Percentiles rank a stretch among this genome's conserved stretches.
Evolutionary conservation across 768 basidiomycete species (phyloP).

Genomic region (Bullera alba): DNA sequence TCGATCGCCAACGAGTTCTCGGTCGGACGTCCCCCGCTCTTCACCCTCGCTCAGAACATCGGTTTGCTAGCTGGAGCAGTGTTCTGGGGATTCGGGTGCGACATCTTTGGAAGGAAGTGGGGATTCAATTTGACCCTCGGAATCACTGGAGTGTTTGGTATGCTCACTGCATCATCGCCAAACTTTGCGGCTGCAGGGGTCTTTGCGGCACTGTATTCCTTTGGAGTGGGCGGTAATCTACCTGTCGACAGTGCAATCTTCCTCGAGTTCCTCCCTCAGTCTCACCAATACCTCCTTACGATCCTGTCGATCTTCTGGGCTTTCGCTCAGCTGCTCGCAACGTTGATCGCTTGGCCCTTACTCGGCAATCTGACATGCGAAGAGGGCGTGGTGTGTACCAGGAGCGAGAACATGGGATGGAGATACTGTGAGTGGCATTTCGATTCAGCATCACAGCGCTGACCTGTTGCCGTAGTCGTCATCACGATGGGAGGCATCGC

Average conservation of each 20-base stretch:
- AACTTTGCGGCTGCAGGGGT: constrained; percentile 54
- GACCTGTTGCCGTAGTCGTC: constrained; percentile 37
- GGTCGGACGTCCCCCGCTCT: constrained; percentile 54
- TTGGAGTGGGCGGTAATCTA: constrained; percentile 58
- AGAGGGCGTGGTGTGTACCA: constrained; percentile 47
- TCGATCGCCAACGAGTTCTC: constrained; percentile 63
- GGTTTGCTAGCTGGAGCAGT: constrained; percentile 55
- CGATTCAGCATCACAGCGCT: neutral
- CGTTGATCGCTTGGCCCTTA: constrained; percentile 65
- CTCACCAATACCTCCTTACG: constrained; percentile 69
- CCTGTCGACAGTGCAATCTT: constrained; percentile 72
- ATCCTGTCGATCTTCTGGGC: constrained; percentile 75
- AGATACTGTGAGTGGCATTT: constrained; percentile 54
- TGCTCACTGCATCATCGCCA: constrained; percentile 58
- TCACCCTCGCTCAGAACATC: constrained; percentile 65
- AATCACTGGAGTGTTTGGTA: constrained; percentile 61
- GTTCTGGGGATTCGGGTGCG: constrained; percentile 30
- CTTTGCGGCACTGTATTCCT: constrained; percentile 42
- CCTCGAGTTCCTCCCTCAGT: constrained; percentile 64
- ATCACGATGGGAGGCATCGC: constrained; percentile 66
- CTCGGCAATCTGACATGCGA: constrained; percentile 63
- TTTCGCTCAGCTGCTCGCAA: constrained; percentile 62
- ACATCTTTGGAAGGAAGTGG: constrained; percentile 48
- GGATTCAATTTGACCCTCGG: constrained; percentile 67
- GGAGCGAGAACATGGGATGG: constrained; percentile 66